Conservation (phyloP, 2,329 filamentous ascomycete species). For the Mariannaea elegans region DNA sequence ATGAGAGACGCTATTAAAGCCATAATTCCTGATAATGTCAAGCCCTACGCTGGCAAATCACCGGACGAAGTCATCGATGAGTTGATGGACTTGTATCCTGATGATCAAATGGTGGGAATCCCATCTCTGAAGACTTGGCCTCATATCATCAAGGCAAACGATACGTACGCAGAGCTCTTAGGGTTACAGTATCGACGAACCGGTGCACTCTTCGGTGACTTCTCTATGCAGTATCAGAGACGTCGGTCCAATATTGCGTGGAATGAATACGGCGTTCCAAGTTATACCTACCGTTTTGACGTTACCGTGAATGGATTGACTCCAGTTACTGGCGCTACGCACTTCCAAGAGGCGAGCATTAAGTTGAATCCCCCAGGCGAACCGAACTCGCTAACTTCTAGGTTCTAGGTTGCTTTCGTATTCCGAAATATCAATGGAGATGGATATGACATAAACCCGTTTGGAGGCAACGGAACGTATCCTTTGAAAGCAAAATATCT, state of each 20-base stretch:
- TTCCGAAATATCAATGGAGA: conserved; percentile 48
- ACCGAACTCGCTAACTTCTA: background rate
- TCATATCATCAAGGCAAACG: conserved; percentile 40
- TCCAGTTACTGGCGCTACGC: conserved; percentile 35
- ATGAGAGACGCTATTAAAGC: conserved; percentile 28
- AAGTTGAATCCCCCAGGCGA: rapidly evolving
- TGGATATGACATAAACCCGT: conserved; percentile 44
- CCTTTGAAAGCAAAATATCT: conserved; percentile 36
- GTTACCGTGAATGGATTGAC: conserved; percentile 40
- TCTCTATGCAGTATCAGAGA: conserved; percentile 39
- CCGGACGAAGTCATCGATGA: conserved; percentile 34
- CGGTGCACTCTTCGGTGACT: conserved; percentile 41
- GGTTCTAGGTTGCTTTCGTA: conserved; percentile 48
- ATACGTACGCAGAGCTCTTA: conserved; percentile 32
- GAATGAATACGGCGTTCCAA: conserved; percentile 37
- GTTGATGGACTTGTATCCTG: conserved; percentile 40
- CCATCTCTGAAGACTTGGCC: conserved; percentile 46
- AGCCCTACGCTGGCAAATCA: conserved; percentile 33
- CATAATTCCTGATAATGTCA: conserved; percentile 17
- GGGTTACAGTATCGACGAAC: conserved; percentile 45
- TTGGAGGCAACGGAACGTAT: conserved; percentile 41
- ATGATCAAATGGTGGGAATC: conserved; percentile 47
- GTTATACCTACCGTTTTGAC: conserved; percentile 46
- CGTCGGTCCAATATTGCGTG: conserved; percentile 41
- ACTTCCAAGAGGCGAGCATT: conserved; percentile 49